Conservation (phyloP, 192 early-diverging fungal genomes). For the Cetraspora pellucida region DNA sequence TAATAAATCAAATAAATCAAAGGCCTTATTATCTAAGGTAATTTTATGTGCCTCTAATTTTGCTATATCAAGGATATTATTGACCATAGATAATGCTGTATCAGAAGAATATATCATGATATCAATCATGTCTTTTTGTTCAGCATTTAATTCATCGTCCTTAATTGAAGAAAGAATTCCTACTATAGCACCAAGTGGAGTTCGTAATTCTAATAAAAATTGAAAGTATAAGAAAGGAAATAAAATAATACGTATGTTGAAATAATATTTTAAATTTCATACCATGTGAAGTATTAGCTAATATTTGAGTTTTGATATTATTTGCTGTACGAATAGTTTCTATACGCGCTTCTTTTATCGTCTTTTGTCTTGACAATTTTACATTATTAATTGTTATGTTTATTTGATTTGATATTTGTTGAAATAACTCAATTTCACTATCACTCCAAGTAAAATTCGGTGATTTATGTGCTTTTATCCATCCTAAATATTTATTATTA, state of each 20-base stretch:
- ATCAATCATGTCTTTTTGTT: constrained; percentile 50
- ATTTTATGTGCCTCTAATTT: constrained; percentile 49
- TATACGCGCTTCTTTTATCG: constrained; percentile 45
- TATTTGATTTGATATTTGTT: constrained; percentile 48
- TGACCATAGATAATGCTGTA: constrained; percentile 45
- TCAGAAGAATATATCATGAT: constrained; percentile 49
- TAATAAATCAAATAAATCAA: constrained; percentile 45
- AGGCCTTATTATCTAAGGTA: constrained; percentile 49
- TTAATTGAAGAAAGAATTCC: constrained; percentile 47
- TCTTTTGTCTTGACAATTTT: constrained; percentile 41
- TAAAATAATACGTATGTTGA: no score
- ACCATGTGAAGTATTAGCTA: constrained; percentile 50
- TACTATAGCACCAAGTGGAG: constrained; percentile 49
- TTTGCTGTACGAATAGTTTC: constrained; percentile 44
- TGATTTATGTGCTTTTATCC: constrained; percentile 23
- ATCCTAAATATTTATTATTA: background rate
- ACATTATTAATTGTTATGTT: constrained; percentile 43
- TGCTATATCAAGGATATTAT: constrained; percentile 46
- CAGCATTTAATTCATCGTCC: constrained; percentile 41
- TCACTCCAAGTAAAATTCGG: constrained; percentile 34
- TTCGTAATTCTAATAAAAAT: constrained; percentile 16
- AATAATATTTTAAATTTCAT: background rate
- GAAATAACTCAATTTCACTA: constrained; percentile 41
- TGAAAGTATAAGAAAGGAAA: background rate
- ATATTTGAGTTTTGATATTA: constrained; percentile 46